Conservation (phyloP, 2,329 filamentous ascomycete genomes). For the Helotiales sp. region DNA sequence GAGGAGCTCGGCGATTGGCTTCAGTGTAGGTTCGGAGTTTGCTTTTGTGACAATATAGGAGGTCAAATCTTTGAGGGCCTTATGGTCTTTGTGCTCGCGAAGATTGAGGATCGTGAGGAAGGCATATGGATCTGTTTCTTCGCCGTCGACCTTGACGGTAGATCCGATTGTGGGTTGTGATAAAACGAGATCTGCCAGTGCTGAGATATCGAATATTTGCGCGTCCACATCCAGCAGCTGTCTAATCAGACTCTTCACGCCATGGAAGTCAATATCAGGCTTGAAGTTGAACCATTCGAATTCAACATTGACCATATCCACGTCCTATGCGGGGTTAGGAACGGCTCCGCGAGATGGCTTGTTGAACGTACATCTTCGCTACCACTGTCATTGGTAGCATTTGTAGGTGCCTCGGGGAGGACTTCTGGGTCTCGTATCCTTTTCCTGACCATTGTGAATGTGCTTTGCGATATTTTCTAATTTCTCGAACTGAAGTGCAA, state of each 20-base stretch:
- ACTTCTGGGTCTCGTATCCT: slow-evolving; percentile 35
- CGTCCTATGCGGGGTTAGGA: slow-evolving; percentile 52
- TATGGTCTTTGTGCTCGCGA: slow-evolving; percentile 73
- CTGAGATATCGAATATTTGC: slow-evolving; percentile 82
- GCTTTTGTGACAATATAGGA: slow-evolving; percentile 66
- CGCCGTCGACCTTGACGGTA: slow-evolving; percentile 95
- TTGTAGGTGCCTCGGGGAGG: slow-evolving; percentile 29
- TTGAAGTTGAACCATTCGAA: slow-evolving; percentile 99
- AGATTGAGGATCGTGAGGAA: slow-evolving; percentile 88
- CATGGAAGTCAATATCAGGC: slow-evolving; percentile 88
- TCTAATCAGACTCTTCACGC: slow-evolving; percentile 83
- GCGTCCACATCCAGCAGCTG: slow-evolving; percentile 92
- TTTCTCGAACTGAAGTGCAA: not conserved
- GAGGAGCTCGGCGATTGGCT: slow-evolving; percentile 59
- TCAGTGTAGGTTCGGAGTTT: slow-evolving; percentile 52
- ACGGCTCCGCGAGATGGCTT: not conserved
- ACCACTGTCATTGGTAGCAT: slow-evolving; percentile 30
- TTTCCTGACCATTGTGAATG: slow-evolving; percentile 37
- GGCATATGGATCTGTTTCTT: slow-evolving; percentile 88
- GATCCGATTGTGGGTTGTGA: slow-evolving; percentile 86
- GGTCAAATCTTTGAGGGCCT: slow-evolving; percentile 68
- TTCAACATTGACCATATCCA: slow-evolving; percentile 90
- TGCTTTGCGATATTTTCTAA: not conserved
- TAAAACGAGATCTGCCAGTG: slow-evolving; percentile 81
- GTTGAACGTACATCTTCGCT: slow-evolving; percentile 32